Conservation (phyloP, 345 rosid genomes). For the Mallotus nudiflorus region DNA sequence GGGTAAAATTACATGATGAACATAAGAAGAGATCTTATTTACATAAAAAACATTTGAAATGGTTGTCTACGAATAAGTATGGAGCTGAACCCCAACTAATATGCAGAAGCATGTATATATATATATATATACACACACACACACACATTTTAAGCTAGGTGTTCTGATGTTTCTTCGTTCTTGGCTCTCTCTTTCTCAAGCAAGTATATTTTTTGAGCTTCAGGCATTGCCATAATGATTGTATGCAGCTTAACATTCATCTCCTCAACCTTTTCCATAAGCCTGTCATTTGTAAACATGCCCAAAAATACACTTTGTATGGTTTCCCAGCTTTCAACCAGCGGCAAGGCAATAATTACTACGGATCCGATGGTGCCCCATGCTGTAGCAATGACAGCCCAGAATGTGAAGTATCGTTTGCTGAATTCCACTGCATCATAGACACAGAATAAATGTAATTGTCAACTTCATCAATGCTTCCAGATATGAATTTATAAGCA, state of each 20-base stretch:
- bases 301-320: slow-evolving; percentile 59
- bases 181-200: slow-evolving; percentile 54
- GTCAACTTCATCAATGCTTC: background rate
- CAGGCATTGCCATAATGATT: slow-evolving; percentile 59
- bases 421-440: slow-evolving; percentile 52
- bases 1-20: background rate
- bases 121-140: too few relatives aligned
- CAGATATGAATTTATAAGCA: background rate
- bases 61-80: background rate
- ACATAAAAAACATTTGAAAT: background rate
- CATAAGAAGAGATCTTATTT: too few relatives aligned
- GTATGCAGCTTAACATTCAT: slow-evolving; percentile 51
- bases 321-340: slow-evolving; percentile 79
- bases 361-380: slow-evolving; percentile 87
- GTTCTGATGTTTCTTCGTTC: slow-evolving; percentile 34
- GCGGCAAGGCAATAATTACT: slow-evolving; percentile 63
- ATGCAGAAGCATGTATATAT: too few relatives aligned
- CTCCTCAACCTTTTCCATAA: slow-evolving; percentile 65
- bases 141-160: slow-evolving; percentile 11
- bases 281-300: slow-evolving; percentile 71
- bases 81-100: too few relatives aligned
- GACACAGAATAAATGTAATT: background rate
- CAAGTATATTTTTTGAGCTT: slow-evolving; percentile 61
- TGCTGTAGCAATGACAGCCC: slow-evolving; percentile 78
- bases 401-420: slow-evolving; percentile 77